Conservation (phyloP, 2,329 filamentous ascomycete genomes). For the Xylariaceae sp. region DNA sequence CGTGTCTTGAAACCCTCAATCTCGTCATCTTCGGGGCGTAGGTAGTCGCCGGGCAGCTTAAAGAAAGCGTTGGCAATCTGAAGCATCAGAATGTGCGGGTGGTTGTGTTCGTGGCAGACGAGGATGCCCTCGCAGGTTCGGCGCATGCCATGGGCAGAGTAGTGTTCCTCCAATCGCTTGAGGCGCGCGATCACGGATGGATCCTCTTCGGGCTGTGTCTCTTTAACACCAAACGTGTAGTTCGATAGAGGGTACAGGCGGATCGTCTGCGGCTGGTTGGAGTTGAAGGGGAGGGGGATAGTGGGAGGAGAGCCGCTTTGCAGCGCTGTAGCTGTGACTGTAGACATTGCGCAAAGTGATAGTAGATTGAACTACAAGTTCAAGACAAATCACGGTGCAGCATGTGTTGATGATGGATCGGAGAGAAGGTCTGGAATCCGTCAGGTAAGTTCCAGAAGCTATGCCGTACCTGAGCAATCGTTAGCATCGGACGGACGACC, state of each 20-base stretch:
- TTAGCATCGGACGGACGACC: too few relatives aligned
- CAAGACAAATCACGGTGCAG: neutral
- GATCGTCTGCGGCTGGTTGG: constrained; percentile 83
- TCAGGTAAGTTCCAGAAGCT: neutral
- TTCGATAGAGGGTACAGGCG: constrained; percentile 92
- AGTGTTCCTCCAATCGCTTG: constrained; percentile 94
- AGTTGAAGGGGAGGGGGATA: constrained; percentile 77
- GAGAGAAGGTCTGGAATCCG: neutral
- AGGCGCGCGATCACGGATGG: constrained; percentile 89
- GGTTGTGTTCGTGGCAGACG: constrained; percentile 98
- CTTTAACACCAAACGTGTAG: constrained; percentile 98
- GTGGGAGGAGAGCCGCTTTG: constrained; percentile 76
- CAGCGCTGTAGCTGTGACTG: constrained; percentile 68
- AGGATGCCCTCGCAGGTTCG: constrained; percentile 95
- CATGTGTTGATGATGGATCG: neutral
- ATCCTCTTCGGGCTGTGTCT: constrained; percentile 96
- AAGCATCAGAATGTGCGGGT: constrained; percentile 96
- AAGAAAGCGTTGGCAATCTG: constrained; percentile 99
- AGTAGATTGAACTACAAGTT: neutral
- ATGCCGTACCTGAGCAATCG: too few relatives aligned
- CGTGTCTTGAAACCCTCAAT: constrained; percentile 89
- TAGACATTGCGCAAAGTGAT: constrained; percentile 59
- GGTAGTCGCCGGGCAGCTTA: constrained; percentile 95
- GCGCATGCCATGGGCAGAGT: constrained; percentile 86
- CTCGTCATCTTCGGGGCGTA: constrained; percentile 84